A percentile compares a stretch with the other conserved stretches of the same genome.
Evolutionary conservation across 352 stramenopile species (phyloP).

Genomic region (Phytophthora sp.): DNA sequence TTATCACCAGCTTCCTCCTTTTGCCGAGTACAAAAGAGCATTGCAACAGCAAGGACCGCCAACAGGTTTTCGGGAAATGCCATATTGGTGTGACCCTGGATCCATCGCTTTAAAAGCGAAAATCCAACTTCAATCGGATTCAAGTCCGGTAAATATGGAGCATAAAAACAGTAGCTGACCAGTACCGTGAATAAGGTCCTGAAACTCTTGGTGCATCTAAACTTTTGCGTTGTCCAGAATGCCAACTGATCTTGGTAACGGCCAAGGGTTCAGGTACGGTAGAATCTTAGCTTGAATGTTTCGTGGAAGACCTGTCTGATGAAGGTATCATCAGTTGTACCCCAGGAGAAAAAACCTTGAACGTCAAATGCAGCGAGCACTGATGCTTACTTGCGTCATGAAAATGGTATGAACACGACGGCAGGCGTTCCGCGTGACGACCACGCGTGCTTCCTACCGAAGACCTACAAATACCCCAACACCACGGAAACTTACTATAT

Average conservation of each 20-base stretch:
- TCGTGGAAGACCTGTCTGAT: conserved; percentile 17
- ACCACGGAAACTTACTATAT: background rate
- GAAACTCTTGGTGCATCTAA: background rate
- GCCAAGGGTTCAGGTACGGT: conserved; percentile 27
- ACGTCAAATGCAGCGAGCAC: conserved; percentile 30
- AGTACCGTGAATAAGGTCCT: conserved; percentile 8
- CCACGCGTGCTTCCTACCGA: conserved; percentile 22
- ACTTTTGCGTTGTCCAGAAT: conserved; percentile 30
- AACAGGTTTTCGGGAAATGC: background rate
- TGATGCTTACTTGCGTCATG: conserved; percentile 20
- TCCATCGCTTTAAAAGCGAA: conserved; percentile 12
- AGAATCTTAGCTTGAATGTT: conserved; percentile 15
- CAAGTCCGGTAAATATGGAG: background rate
- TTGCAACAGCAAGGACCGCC: background rate
- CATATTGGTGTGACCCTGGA: conserved; percentile 4
- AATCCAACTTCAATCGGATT: conserved; percentile 16
- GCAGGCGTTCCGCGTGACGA: conserved; percentile 14
- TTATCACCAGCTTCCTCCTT: background rate
- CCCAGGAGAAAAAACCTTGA: conserved; percentile 20
- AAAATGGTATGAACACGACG: conserved; percentile 16
- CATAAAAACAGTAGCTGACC: conserved; percentile 3
- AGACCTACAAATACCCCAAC: background rate
- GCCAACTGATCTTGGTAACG: conserved; percentile 14
- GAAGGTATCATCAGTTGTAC: conserved; percentile 24
- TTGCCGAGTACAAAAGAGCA: conserved; percentile 6